These are phyloP conservation scores for Kurtzmaniella quercitrusa DNA, from an alignment of 1,139 yeast genomes.

Conservation along the genomic window DNA sequence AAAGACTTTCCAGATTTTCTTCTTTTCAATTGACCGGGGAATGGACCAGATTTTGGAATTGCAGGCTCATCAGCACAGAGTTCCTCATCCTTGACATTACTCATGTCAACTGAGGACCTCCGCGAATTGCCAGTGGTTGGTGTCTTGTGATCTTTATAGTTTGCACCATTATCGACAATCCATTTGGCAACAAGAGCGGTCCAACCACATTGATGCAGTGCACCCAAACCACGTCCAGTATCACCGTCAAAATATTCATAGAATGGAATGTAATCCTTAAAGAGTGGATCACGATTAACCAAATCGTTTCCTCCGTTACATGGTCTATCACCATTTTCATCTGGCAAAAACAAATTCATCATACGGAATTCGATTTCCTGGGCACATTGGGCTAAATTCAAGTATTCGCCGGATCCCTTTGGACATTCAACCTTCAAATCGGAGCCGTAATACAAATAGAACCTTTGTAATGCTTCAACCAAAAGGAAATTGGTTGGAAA, in stretches of 20 bases:
- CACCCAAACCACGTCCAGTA: constrained; percentile 92
- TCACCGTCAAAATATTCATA: constrained; percentile 95
- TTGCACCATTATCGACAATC: constrained; percentile 86
- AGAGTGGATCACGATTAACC: constrained; percentile 66
- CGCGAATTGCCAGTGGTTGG: constrained; percentile 37
- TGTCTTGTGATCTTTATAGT: constrained; percentile 52
- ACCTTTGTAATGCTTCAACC: constrained; percentile 86
- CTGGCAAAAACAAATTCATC: constrained; percentile 73
- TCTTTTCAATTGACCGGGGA: constrained; percentile 54
- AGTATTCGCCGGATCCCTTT: constrained; percentile 73
- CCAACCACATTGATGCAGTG: constrained; percentile 97
- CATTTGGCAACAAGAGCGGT: constrained; percentile 91
- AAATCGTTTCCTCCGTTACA: constrained; percentile 69
- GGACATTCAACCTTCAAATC: constrained; percentile 88
- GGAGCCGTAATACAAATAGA: constrained; percentile 87
- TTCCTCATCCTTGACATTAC: constrained; percentile 10
- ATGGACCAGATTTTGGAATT: constrained; percentile 47
- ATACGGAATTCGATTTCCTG: constrained; percentile 88
- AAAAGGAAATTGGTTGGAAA: constrained; percentile 88
- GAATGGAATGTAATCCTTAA: constrained; percentile 75
- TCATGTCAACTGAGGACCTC: constrained; percentile 22
- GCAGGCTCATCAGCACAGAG: constrained; percentile 27
- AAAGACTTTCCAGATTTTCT: constrained; percentile 72
- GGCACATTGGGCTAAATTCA: constrained; percentile 89
- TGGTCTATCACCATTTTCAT: constrained; percentile 70